Evolutionary conservation across 352 stramenopile genomes (phyloP).

Genomic region (Pythium angustatum): DNA sequence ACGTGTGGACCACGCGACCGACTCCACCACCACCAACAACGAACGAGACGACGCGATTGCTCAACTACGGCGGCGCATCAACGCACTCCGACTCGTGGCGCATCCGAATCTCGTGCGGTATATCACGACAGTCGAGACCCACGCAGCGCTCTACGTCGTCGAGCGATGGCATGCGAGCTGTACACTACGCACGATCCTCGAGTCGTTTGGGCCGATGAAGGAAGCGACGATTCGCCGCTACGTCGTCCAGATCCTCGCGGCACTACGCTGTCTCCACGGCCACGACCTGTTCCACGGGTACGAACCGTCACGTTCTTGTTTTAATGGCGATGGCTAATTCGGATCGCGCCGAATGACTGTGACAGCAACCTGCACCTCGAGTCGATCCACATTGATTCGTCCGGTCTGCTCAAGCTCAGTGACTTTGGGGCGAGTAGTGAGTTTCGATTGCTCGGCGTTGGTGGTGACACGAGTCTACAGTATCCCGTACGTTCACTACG

Average conservation of each 20-base stretch:
- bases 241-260: conserved; percentile 57
- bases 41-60: neutral
- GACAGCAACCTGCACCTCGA: conserved; percentile 46
- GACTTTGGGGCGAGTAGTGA: conserved; percentile 44
- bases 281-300: conserved; percentile 54
- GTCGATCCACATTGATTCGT: conserved; percentile 61
- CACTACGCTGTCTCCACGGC: conserved; percentile 47
- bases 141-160: conserved; percentile 41
- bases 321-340: neutral
- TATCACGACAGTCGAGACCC: conserved; percentile 36
- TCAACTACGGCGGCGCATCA: conserved; percentile 36
- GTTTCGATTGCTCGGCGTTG: neutral
- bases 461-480: conserved; percentile 28
- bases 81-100: conserved; percentile 38
- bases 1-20: neutral
- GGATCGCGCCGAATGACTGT: neutral
- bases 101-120: conserved; percentile 52
- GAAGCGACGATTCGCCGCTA: conserved; percentile 71
- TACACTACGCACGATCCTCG: conserved; percentile 56
- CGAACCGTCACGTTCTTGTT: neutral
- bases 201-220: conserved; percentile 74
- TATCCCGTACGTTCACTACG: conserved; percentile 2
- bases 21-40: neutral
- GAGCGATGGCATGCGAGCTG: conserved; percentile 43
- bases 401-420: conserved; percentile 50